Base-by-base conservation (phyloP, 2,329 filamentous ascomycete genomes). In the Alternaria sp. region DNA sequence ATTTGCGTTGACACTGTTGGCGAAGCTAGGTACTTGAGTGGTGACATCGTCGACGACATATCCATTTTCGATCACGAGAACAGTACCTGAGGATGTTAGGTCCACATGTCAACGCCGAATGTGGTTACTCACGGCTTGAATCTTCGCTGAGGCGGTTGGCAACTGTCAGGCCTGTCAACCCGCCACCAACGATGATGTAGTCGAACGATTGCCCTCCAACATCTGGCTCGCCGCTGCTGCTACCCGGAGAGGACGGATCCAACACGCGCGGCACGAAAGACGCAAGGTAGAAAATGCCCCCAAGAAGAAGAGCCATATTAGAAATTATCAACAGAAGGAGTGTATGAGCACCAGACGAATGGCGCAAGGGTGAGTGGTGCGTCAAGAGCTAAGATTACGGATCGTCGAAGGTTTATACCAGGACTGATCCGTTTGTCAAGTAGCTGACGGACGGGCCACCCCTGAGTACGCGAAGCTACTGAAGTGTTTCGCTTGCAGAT, bases 111-210 rank as follows among this genome's bases (percentile, higher is more conserved):
- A 12, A 49, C 18, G n/a, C 14, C 5, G 4, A 11, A 10, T 3
- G 26, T 12, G 8, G 5, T 11, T 10, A 68, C 69, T 49, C 54
- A 75, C 71, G 62, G 46, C 56, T 58, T 11, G 57, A 62, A 15
- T 74, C 68, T 64, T 77, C 75, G n/a, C 75, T 71, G 55, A 79
- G 47, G 3, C 76, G 71, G 28, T 74, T 74, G 2, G 76, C 76
- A 45, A 78, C 71, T 11, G 72, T 70, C 2, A 77, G 63, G 8
- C 76, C 76, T 21, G 73, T 70, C 5, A 75, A 67, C 8, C 76
- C 76, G 41, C 74, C 76, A 15, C 76, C 75, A 10, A 79, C 70
- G 21, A 79, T 55, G 9, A 78, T 69, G 50, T 78, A 78, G 54
- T 79, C 76, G 33, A 69, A 79, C 0, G 74, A 72, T 26, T 70